Base-by-base conservation (phyloP, 345 rosid genomes). In the Triadica sebifera region DNA sequence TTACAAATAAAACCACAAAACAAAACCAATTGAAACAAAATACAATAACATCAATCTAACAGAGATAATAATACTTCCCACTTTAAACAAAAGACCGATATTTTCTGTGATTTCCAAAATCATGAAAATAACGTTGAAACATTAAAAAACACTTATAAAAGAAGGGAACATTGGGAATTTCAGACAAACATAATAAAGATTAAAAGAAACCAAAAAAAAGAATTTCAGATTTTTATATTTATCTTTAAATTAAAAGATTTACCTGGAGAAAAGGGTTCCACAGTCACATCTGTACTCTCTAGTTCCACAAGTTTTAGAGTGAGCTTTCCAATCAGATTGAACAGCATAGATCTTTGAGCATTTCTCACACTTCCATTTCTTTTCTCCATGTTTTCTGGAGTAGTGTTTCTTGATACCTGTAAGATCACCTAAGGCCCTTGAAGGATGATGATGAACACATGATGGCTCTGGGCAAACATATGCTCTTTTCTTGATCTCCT, bases 251-350 rank as follows among this genome's bases (percentile, higher is more conserved):
- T 68, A 59, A 29, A 59, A 63, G 29, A 24, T 8, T 34, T 83
- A 90, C 97, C 97, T 94, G 73, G 98, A 88, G 84, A 94, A 92
- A 79, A 89, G 87, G 72, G 94, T 90, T 66, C 98, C 97, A 82
- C 98, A 94, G 81, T 92, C 98, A 84, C 98, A 94, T 83, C 89
- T 83, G 74, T 94, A 94, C 85, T 94, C 97, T 74, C 88, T 88
- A 39, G 98, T 92, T 78, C 97, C 98, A 78, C 98, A 94, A 69
- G 93, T 92, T 86, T 89, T 94, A 50, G 96, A 87, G 74, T 94
- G 98, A 81, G 98, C 98, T 77, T 90, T 92, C 90, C 98, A 94
- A 77, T 94, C 98, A 3, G 98, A 94, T 77, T 90, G 97, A 84
- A 94, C 98, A 43, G 98, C 98, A 70, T 94, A 94, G 74, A 88